These are phyloP conservation scores for Pichia sp. DNA, from an alignment of 1,139 yeast genomes.

Conservation along the genomic window DNA sequence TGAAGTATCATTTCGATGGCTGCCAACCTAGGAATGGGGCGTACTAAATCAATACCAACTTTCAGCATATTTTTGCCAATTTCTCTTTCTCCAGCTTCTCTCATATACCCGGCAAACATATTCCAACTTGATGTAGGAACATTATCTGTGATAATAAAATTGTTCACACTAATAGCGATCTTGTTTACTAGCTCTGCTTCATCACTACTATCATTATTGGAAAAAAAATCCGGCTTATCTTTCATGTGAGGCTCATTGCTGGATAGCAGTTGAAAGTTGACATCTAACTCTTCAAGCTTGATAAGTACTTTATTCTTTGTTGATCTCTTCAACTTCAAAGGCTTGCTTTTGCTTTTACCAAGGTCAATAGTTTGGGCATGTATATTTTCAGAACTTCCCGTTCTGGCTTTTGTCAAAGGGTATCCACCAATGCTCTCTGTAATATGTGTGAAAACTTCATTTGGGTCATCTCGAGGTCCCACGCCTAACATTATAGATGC, in stretches of 20 bases:
- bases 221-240: constrained; percentile 23
- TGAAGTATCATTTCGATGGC: constrained; percentile 65
- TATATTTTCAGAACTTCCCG: background rate
- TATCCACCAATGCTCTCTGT: constrained; percentile 35
- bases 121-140: constrained; percentile 91
- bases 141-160: constrained; percentile 66
- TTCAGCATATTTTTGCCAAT: constrained; percentile 62
- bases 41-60: constrained; percentile 50
- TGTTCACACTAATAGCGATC: constrained; percentile 43
- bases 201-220: constrained; percentile 29
- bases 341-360: constrained; percentile 33
- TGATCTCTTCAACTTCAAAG: constrained; percentile 61
- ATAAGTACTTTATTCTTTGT: constrained; percentile 55
- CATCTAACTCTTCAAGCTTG: constrained; percentile 50
- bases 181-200: constrained; percentile 47
- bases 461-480: constrained; percentile 48
- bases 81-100: constrained; percentile 66
- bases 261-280: constrained; percentile 44
- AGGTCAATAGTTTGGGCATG: constrained; percentile 21
- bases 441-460: constrained; percentile 47
- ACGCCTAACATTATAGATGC: constrained; percentile 69
- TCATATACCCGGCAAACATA: constrained; percentile 69
- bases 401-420: background rate
- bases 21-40: constrained; percentile 62
- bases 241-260: constrained; percentile 40